phyloP scores from a whole-genome alignment of 192 early-diverging fungal genomes.

The Bifiguratus adelaidae region DNA sequence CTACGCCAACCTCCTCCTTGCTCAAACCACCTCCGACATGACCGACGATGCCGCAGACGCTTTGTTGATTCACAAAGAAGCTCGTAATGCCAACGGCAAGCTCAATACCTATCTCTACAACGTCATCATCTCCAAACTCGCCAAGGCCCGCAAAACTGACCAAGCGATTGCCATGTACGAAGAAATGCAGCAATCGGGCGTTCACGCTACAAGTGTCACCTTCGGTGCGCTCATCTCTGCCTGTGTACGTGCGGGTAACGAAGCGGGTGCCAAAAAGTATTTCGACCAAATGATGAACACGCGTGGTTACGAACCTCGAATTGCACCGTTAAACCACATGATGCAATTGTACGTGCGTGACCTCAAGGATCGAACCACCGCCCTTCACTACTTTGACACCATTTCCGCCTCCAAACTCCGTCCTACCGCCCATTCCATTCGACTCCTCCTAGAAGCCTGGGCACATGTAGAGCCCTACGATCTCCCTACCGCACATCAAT shows the following conservation, averaged over 20 bases:
- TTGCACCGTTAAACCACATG: conserved; percentile 45
- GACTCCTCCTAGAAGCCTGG: conserved; percentile 42
- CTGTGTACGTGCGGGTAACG: conserved; percentile 39
- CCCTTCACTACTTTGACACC: conserved; percentile 33
- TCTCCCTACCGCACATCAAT: conserved; percentile 32
- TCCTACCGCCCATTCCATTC: conserved; percentile 42
- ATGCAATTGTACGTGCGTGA: conserved; percentile 52
- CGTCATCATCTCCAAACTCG: conserved; percentile 45
- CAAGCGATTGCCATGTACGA: conserved; percentile 32
- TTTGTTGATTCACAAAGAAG: conserved; percentile 39
- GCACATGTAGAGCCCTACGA: conserved; percentile 42
- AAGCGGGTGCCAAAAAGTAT: conserved; percentile 27
- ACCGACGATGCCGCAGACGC: conserved; percentile 41
- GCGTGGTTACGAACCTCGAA: conserved; percentile 31
- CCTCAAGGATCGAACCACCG: conserved; percentile 30
- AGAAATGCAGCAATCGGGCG: conserved; percentile 35
- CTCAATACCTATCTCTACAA: conserved; percentile 48
- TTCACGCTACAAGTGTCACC: conserved; percentile 39
- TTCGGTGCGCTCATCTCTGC: conserved; percentile 46
- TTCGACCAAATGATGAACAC: conserved; percentile 35
- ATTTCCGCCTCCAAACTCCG: conserved; percentile 25
- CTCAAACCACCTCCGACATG: conserved; percentile 29
- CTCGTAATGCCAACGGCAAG: conserved; percentile 24
- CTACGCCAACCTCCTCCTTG: conserved; percentile 37
- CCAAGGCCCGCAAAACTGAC: conserved; percentile 45